phyloP scores from a whole-genome alignment of 2,329 filamentous ascomycete species.

The Fusarium odoratissimum region DNA sequence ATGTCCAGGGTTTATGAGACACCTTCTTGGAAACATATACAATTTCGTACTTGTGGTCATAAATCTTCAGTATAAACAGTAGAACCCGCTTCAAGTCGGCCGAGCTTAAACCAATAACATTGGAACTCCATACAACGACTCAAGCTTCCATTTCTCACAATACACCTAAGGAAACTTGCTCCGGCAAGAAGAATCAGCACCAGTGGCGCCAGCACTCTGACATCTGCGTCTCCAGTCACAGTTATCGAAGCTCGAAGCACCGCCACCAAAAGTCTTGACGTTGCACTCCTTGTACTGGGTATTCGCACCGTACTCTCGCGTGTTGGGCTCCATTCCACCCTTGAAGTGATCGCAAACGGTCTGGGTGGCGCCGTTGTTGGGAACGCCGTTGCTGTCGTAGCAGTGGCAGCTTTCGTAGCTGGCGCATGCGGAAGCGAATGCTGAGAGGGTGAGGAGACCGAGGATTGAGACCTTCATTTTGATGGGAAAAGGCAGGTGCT shows the following conservation, averaged over 20 bases:
- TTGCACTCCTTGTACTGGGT: neutral
- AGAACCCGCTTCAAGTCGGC: neutral
- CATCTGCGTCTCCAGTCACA: neutral
- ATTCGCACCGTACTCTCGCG: neutral
- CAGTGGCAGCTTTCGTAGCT: neutral
- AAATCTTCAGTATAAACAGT: neutral
- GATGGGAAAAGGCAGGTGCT: neutral
- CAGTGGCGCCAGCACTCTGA: neutral
- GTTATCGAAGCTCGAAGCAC: neutral
- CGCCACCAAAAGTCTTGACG: neutral
- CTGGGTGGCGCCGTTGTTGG: neutral
- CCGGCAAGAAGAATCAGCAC: neutral
- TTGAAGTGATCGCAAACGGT: neutral
- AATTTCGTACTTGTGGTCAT: accelerated
- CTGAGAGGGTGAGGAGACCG: neutral
- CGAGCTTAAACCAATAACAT: neutral
- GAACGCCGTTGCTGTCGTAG: neutral
- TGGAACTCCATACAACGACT: neutral
- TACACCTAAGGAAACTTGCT: neutral
- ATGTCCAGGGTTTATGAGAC: accelerated
- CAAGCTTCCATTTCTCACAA: neutral
- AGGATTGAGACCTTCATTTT: neutral
- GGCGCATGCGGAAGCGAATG: neutral
- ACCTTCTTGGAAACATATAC: accelerated
- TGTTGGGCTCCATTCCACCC: neutral